A percentile compares a stretch with the other conserved stretches of the same genome.
These are phyloP conservation scores for Metschnikowia drakensbergensis DNA, from an alignment of 805 yeast species.

Conservation along the genomic window DNA sequence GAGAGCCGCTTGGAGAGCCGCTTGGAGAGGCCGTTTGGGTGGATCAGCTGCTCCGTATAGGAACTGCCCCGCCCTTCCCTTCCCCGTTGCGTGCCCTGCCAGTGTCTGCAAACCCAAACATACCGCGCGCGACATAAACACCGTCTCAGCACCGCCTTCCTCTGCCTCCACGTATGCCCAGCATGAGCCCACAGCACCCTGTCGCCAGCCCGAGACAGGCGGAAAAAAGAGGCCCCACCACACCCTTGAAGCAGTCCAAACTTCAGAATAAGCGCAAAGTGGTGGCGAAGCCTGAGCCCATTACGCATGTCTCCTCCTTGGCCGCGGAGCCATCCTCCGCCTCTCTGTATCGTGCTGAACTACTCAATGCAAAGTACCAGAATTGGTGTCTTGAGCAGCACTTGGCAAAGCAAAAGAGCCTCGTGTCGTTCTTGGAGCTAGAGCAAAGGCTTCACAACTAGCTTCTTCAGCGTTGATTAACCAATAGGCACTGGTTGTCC, in stretches of 20 bases:
- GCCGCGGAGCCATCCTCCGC: conserved; percentile 4
- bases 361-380: conserved; percentile 25
- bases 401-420: conserved; percentile 22
- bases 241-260: conserved; percentile 32
- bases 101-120: neutral
- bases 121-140: neutral
- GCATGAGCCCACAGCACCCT: neutral
- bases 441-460: conserved; percentile 22
- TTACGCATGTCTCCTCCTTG: conserved; percentile 1
- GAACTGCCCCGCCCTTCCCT: too few relatives aligned
- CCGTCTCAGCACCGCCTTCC: neutral
- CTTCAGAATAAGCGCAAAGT: conserved; percentile 21
- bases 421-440: conserved; percentile 28
- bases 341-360: conserved; percentile 12
- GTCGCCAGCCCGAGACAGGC: conserved; percentile 12
- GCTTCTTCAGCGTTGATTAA: neutral
- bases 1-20: too few relatives aligned
- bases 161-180: neutral
- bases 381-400: conserved; percentile 29
- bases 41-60: too few relatives aligned
- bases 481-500: too few relatives aligned
- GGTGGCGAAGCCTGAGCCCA: conserved; percentile 8
- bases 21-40: too few relatives aligned
- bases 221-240: conserved; percentile 32
- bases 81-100: neutral